Base-by-base conservation (phyloP, 441 rosid genomes). In the Gossypium schwendimanii region DNA sequence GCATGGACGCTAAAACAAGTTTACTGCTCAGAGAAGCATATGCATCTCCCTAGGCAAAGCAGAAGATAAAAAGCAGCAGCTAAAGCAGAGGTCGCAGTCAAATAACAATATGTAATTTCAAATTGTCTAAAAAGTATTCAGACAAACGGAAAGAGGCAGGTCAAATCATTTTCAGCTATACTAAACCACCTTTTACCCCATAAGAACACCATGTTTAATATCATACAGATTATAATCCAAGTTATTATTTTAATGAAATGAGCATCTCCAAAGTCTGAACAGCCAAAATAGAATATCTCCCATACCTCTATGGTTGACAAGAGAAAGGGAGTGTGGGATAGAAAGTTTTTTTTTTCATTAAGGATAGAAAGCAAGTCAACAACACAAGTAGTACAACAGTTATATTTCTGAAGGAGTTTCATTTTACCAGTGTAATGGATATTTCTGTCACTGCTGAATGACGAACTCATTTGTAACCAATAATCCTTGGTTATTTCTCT, bases 401-500 rank as follows among this genome's bases (percentile, higher is more conserved):
- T 39, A 69, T 41, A 60, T 54, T 76, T 69, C 63, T 63, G 60
- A 45, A 79, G 18, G 69, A 75, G 75, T 69, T 76, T 73, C 8
- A 8, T 3, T 64, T 85, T 83, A 93, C 99, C 91, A 63, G 83
- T 47, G 81, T 70, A 80, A 69, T 75, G 77, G 55, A 66, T 58
- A 62, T 79, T 73, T 85, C 84, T 84, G 70, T 74, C 79, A 36
- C 44, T 59, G 45, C 79, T 44, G 57, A 75, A 81, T n/a, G 87
- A 57, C 14, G 88, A 73, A 52, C 84, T 78, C 75, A 59, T 78
- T 70, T 69, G 79, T 76, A 73, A 77, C 99, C 97, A 93, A 80
- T 87, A 89, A 70, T 89, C 89, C 69, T 80, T 82, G 12, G 98
- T 95, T 73, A 92, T 84, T 76, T 80, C 85, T 81, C 88, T 87